These are phyloP conservation scores for Berberis thunbergii DNA, from an alignment of 164 flowering plant species.

Conservation along the genomic window DNA sequence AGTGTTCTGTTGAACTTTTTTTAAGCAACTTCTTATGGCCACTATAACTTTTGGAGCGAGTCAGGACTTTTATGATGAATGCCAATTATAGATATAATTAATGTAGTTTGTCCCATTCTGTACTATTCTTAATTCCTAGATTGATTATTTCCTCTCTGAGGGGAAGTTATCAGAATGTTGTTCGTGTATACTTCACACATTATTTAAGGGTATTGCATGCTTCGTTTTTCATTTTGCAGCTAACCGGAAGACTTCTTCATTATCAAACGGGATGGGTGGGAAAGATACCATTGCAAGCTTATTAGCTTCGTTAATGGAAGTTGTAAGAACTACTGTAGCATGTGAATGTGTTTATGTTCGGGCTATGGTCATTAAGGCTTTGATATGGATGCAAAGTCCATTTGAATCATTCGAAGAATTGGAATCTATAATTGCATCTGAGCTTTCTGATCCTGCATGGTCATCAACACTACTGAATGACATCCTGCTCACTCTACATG, in stretches of 20 bases:
- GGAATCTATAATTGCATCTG: conserved; percentile 92
- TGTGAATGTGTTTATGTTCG: conserved; percentile 99
- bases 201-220: background rate
- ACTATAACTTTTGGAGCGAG: too few species aligned
- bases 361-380: conserved; percentile 94
- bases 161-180: too few species aligned
- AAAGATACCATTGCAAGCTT: conserved; percentile 87
- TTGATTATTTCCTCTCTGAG: too few species aligned
- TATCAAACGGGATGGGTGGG: conserved; percentile 51
- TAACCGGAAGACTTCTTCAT: conserved; percentile 41
- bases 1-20: too few species aligned
- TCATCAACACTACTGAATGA: conserved; percentile 89
- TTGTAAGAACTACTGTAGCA: conserved; percentile 94
- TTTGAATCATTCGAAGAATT: conserved; percentile 88
- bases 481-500: conserved; percentile 90
- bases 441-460: conserved; percentile 99
- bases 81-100: too few species aligned
- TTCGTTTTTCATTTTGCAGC: conserved; percentile 25
- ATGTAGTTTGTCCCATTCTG: too few species aligned
- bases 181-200: background rate
- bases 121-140: too few species aligned
- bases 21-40: too few species aligned
- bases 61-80: too few species aligned
- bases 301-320: conserved; percentile 97
- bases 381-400: conserved; percentile 99